phyloP scores from a whole-genome alignment of 192 early-diverging fungal species.

The Tieghemiomyces parasiticus region DNA sequence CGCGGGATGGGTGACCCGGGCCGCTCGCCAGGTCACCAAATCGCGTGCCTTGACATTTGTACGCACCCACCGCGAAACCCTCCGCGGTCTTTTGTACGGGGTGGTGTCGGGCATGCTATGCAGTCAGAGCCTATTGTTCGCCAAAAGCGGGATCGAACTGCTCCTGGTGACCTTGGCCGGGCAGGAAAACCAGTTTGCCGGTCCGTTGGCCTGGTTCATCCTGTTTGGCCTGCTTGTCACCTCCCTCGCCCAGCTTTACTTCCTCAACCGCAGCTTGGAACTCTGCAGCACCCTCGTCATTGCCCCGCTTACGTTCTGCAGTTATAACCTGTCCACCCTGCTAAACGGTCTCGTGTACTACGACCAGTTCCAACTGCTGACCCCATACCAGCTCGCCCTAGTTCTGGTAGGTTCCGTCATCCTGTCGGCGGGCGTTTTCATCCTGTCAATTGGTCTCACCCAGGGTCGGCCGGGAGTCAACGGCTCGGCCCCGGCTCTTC shows the following conservation, averaged over 20 bases:
- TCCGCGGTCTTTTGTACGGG: conserved; percentile 48
- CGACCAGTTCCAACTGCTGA: conserved; percentile 46
- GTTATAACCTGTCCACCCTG: conserved; percentile 54
- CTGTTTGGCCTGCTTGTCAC: conserved; percentile 36
- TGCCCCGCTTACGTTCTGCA: conserved; percentile 58
- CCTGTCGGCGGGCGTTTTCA: conserved; percentile 43
- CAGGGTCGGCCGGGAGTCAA: background rate
- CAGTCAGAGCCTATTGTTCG: conserved; percentile 57
- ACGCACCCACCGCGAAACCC: background rate
- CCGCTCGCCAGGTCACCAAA: background rate
- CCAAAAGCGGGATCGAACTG: conserved; percentile 62
- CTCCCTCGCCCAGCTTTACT: conserved; percentile 44
- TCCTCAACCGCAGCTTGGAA: conserved; percentile 54
- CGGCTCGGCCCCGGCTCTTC: background rate
- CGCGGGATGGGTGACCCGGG: too few species aligned
- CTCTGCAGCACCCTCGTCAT: conserved; percentile 60
- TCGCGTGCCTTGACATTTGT: background rate
- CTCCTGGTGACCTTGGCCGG: conserved; percentile 37
- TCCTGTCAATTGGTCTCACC: conserved; percentile 27
- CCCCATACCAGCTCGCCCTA: conserved; percentile 39
- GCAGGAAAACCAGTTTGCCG: conserved; percentile 48
- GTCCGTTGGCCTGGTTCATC: conserved; percentile 51
- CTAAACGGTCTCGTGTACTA: conserved; percentile 71
- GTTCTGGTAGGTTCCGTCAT: conserved; percentile 50
- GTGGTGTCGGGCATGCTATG: conserved; percentile 51